A percentile compares a stretch with the other conserved stretches of the same genome.
These are phyloP conservation scores for Trichothecium roseum DNA, from an alignment of 2,329 filamentous ascomycete species.

Conservation along the genomic window DNA sequence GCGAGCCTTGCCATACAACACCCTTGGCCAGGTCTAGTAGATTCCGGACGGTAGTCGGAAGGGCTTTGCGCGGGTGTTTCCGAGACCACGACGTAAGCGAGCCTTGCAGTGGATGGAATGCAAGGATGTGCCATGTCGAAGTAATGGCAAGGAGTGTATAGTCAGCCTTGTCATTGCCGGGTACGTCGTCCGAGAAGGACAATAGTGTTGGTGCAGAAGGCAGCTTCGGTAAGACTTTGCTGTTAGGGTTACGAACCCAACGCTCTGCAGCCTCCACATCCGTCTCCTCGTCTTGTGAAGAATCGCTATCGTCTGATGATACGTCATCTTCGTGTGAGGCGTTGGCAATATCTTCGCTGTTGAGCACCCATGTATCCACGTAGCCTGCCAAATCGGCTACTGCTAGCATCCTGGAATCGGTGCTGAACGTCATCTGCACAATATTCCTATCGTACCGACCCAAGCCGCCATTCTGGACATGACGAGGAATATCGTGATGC, in stretches of 20 bases:
- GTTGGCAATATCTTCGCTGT: constrained; percentile 18
- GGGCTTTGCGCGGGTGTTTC: constrained; percentile 63
- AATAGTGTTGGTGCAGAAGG: constrained; percentile 54
- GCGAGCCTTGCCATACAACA: constrained; percentile 67
- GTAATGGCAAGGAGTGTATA: constrained; percentile 44
- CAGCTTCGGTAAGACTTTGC: constrained; percentile 58
- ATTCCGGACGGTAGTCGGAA: constrained; percentile 65
- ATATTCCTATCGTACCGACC: constrained; percentile 71
- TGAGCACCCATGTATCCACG: constrained; percentile 76
- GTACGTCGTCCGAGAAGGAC: constrained; percentile 50
- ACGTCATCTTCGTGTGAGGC: constrained; percentile 15
- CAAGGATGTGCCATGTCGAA: constrained; percentile 54
- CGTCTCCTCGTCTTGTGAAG: constrained; percentile 33
- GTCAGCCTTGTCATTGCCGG: constrained; percentile 17
- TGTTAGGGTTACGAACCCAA: constrained; percentile 68
- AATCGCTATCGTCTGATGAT: constrained; percentile 24
- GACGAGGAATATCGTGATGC: constrained; percentile 41
- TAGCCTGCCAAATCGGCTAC: constrained; percentile 74
- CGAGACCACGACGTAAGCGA: constrained; percentile 77
- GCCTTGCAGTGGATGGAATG: constrained; percentile 71
- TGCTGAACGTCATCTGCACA: constrained; percentile 65
- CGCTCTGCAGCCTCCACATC: constrained; percentile 31
- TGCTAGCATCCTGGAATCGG: constrained; percentile 69
- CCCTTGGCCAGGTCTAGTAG: constrained; percentile 76
- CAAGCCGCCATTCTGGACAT: constrained; percentile 51